Base-by-base conservation (phyloP, 495 filamentous ascomycete species). In the Talaromyces liani region DNA sequence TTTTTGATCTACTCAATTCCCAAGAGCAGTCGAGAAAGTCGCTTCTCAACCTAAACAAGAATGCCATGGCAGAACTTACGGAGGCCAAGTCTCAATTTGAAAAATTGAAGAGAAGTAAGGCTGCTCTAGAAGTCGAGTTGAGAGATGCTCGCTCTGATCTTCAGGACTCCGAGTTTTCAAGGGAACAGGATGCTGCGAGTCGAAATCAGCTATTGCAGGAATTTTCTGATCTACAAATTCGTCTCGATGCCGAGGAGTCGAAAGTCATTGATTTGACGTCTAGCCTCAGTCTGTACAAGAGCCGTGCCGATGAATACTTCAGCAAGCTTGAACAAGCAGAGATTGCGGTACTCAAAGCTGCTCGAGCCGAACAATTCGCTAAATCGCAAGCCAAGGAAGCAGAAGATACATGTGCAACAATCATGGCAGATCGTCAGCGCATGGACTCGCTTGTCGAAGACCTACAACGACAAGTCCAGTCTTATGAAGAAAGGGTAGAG, bases 281-380 rank as follows among this genome's bases (percentile, higher is more conserved):
- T 12, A 96, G 88, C 70, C 80, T 97, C 14, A 88, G 84, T 64
- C 77, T 97, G 27, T 98, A 98, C 82, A 98, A 96, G 83, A 86
- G 85, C 53, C 88, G 94, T 29, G 89, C 93, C 1, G 92, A 98
- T 71, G 94, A 98, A 71, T 98, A 98, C 69, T 98, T 97, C 78
- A 91, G 84, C 80, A 97, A 96, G 75, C 88, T 98, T 18, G 94
- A 98, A 71, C 93, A 97, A 71, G 94, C 94, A 16, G 94, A 98
- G 71, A 93, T 98, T 65, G 87, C 92, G 8, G 91, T 98, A 22
- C 83, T 98, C 64, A 97, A 97, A 74, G 93, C 94, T 53, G 87
- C 84, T 58, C 83, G 93, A 7, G 93, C 95, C 0, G 94, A 98
- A 74, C 91, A 96, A 69, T 96, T 97, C 71, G 93, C 94, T 53